Evolutionary conservation across 768 basidiomycete genomes (phyloP), one percentile per base, ranked within the genome.

Genomic region (Lactifluus piperatus): DNA sequence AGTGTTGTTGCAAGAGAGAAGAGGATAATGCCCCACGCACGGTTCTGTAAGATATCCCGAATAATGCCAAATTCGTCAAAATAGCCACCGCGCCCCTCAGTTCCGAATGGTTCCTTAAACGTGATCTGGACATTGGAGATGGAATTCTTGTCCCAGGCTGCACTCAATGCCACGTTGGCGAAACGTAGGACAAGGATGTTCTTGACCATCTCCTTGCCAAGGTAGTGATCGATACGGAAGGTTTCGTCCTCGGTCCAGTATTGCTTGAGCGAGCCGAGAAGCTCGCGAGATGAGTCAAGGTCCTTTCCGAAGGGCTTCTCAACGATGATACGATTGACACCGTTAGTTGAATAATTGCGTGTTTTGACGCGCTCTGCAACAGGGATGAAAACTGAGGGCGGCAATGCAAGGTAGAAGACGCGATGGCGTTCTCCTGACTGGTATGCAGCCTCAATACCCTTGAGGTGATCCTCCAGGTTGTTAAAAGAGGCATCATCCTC

Each of bases 121-220:
- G 94, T 97, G 74, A 98, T 97, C 73, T 99, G 97, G 34, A 99
- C 93, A 69, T 94, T 98, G 74, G 82, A 85, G 76, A 99, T 88
- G 60, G 84, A 91, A 72, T 94, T 92, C 73, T 91, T 95, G 77
- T 98, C 94, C 91, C 94, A 97, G 39, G 83, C 81, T 29, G 91
- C 84, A 63, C 83, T 84, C 77, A 97, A 73, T 26, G 94, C 89
- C 64, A 94, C 75, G 73, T 99, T 99, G 63, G 92, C 95, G 68
- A 99, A 99, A 34, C 95, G 86, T 53, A 97, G 77, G 29, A 97
- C 91, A 63, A 98, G 87, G 56, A 99, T 72, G 73, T 98, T 99
- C 80, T 99, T 99, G 70, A 97, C 91, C 95, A 99, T 98, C 81
- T 99, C 95, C 77, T 99, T 99, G 58, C 95, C 95, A 54, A 99